phyloP scores from a whole-genome alignment of 352 stramenopile genomes.

The Phytophthora cactorum region DNA sequence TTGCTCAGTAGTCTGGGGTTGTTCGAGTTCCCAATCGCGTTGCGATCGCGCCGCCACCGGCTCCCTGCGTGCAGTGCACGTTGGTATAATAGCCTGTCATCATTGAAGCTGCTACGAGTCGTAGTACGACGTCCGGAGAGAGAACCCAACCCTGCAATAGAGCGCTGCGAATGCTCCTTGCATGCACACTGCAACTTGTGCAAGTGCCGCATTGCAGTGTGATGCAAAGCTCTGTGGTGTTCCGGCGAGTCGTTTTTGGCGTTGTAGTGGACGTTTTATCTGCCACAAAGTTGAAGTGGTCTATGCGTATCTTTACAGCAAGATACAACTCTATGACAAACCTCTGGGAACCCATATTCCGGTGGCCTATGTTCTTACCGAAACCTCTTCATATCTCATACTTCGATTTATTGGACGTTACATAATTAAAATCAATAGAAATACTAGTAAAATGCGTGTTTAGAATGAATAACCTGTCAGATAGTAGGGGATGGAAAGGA shows the following conservation, averaged over 20 bases:
- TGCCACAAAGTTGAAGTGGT: slow-evolving; percentile 5
- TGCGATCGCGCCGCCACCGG: slow-evolving; percentile 1
- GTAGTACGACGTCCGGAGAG: background rate
- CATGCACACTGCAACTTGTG: slow-evolving; percentile 3
- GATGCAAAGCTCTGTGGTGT: background rate
- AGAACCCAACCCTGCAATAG: slow-evolving; percentile 9
- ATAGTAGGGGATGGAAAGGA: too few species aligned
- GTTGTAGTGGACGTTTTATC: background rate
- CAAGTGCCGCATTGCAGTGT: slow-evolving; percentile 1
- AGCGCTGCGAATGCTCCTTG: background rate
- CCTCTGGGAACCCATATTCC: slow-evolving; percentile 3
- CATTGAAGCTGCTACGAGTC: background rate
- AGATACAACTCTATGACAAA: slow-evolving; percentile 19
- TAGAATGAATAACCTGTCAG: too few species aligned
- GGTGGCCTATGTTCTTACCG: slow-evolving; percentile 2
- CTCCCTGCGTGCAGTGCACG: background rate
- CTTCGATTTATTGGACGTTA: background rate
- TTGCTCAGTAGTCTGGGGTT: background rate
- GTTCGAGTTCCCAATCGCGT: slow-evolving; percentile 8
- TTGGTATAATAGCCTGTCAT: background rate
- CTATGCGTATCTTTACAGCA: slow-evolving; percentile 20
- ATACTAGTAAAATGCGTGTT: too few species aligned
- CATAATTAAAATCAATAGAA: too few species aligned
- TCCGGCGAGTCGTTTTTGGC: slow-evolving; percentile 1
- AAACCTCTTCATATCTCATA: background rate